Evolutionary conservation across 1,284 basidiomycete species (phyloP).

Genomic region (Leccinum solheimii): DNA sequence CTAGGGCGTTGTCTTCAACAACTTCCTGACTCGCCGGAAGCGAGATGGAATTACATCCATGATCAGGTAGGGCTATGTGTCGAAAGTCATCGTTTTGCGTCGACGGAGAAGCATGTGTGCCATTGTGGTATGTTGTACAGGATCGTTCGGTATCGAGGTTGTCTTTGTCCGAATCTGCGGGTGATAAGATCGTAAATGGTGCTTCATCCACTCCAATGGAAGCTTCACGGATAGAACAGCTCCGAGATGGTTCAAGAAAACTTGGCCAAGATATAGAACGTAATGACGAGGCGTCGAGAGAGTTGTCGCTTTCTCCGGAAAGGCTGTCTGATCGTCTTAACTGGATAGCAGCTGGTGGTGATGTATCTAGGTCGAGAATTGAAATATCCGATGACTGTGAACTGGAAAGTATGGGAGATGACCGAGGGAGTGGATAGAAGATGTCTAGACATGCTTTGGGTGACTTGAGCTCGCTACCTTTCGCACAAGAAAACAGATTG

Average conservation of each 20-base stretch:
- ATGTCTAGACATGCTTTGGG: neutral
- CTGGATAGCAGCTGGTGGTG: constrained; percentile 11
- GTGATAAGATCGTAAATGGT: neutral
- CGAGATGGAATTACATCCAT: neutral
- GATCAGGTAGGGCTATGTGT: neutral
- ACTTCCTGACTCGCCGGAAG: neutral
- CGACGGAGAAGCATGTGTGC: neutral
- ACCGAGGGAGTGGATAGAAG: constrained; percentile 16
- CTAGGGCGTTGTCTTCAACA: neutral
- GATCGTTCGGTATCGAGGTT: neutral
- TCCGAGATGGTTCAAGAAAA: neutral
- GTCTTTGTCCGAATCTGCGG: neutral
- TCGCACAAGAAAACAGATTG: neutral
- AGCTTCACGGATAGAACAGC: neutral
- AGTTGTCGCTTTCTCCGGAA: neutral
- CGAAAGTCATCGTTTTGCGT: neutral
- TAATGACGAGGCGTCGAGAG: neutral
- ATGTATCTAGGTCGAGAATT: constrained; percentile 30
- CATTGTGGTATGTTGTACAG: neutral
- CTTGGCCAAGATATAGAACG: neutral
- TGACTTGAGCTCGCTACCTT: neutral
- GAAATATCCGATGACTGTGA: constrained; percentile 15
- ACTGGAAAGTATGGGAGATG: constrained; percentile 22
- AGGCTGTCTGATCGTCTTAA: neutral
- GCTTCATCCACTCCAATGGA: constrained; percentile 1